phyloP scores from a whole-genome alignment of 179 eudicot species.

The Corrigiola litoralis region DNA sequence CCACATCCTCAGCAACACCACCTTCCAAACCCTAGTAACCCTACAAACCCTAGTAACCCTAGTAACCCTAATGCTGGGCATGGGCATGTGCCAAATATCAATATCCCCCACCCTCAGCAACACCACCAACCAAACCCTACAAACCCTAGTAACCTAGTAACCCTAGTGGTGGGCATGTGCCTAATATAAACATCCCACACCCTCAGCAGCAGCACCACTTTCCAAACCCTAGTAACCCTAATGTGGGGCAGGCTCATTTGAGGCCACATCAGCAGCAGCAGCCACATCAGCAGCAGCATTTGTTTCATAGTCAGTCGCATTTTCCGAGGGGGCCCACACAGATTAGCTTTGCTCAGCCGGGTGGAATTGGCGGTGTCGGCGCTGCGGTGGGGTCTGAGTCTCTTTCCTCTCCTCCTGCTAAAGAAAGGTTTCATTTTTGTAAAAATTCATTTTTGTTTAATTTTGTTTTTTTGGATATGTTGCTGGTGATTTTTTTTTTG shows the following conservation, averaged over 20 bases:
- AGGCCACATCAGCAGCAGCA: conserved; percentile 8
- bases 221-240: not conserved
- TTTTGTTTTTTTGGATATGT: not conserved
- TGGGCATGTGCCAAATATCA: conserved; percentile 35
- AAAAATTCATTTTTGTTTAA: not conserved
- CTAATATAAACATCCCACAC: too few species aligned
- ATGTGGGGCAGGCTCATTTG: not conserved
- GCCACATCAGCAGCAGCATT: conserved; percentile 14
- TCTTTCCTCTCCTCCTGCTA: conserved; percentile 21
- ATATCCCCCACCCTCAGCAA: conserved; percentile 12
- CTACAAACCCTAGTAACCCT: conserved; percentile 15
- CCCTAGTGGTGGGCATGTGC: too few species aligned
- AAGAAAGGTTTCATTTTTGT: conserved; percentile 32
- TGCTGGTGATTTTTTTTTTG: not conserved
- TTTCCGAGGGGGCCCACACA: conserved; percentile 34
- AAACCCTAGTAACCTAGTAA: too few species aligned
- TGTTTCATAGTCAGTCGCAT: not conserved
- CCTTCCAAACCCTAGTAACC: conserved; percentile 15
- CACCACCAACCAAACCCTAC: too few species aligned
- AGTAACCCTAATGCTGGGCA: too few species aligned
- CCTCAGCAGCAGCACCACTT: too few species aligned
- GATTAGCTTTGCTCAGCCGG: conserved; percentile 37
- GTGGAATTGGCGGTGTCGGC: too few species aligned
- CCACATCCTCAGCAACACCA: too few species aligned
- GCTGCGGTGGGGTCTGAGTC: conserved; percentile 14